Percentiles rank a stretch among this genome's conserved stretches.
Evolutionary conservation across 2,329 filamentous ascomycete species (phyloP).

Genomic region (Exophiala xenobiotica): DNA sequence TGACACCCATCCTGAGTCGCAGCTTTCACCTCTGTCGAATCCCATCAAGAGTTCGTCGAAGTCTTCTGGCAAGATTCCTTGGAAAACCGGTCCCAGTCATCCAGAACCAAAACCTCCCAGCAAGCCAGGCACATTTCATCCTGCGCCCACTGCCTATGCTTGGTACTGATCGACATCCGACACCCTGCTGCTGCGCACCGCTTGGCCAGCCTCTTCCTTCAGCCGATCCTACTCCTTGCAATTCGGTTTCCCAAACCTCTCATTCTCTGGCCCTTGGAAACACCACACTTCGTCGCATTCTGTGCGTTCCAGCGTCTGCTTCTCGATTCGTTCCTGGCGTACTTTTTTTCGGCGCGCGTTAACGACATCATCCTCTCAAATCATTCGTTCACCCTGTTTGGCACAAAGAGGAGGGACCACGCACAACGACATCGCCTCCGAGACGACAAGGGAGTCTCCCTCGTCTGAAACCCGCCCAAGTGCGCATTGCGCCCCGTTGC

Average conservation of each 20-base stretch:
- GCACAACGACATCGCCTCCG: constrained; percentile 5
- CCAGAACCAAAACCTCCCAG: neutral
- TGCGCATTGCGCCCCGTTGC: constrained; percentile 24
- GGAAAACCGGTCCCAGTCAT: neutral
- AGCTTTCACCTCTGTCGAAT: neutral
- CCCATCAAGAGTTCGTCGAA: neutral
- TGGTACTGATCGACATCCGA: constrained; percentile 2
- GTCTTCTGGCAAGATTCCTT: constrained; percentile 1
- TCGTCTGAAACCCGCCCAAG: constrained; percentile 5
- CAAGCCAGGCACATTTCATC: neutral
- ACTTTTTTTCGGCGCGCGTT: neutral
- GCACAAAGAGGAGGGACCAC: neutral
- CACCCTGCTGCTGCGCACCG: constrained; percentile 3
- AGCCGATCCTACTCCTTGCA: constrained; percentile 11
- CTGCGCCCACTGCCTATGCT: neutral
- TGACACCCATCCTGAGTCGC: neutral
- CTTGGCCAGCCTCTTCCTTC: constrained; percentile 18
- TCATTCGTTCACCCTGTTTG: neutral
- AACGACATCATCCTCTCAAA: neutral
- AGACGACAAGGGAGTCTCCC: neutral
- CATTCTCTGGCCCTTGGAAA: neutral
- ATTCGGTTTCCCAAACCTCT: neutral
- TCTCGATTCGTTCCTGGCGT: neutral
- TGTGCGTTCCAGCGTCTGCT: constrained; percentile 1
- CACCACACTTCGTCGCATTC: neutral